Percentiles rank a stretch among this genome's conserved stretches.
Evolutionary conservation across 2,329 filamentous ascomycete species (phyloP).

Genomic region (Aureobasidium sp.): DNA sequence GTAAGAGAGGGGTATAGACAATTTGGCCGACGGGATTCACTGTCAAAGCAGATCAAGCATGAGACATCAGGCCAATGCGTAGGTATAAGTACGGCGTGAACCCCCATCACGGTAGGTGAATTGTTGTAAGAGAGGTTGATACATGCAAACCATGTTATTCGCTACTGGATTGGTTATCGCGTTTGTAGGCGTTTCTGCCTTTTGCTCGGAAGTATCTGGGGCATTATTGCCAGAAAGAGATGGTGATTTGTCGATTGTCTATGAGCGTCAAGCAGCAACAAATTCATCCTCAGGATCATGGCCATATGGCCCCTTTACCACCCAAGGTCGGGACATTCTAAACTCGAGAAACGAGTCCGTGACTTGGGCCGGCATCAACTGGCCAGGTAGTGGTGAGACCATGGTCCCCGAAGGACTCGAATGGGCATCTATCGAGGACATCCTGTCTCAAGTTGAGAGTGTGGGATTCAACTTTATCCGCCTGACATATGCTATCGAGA

Average conservation of each 20-base stretch:
- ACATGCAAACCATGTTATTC: slow-evolving; percentile 1
- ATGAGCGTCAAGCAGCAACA: neutral
- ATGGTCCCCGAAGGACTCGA: slow-evolving; percentile 61
- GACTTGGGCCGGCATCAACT: slow-evolving; percentile 51
- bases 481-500: slow-evolving; percentile 56
- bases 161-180: neutral
- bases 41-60: neutral
- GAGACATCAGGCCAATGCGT: neutral
- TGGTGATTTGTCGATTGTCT: neutral
- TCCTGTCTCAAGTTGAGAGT: slow-evolving; percentile 51
- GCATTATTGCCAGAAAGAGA: slow-evolving; percentile 6
- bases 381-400: slow-evolving; percentile 54
- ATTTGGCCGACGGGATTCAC: neutral
- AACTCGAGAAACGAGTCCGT: slow-evolving; percentile 31
- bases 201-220: neutral
- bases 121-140: neutral
- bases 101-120: neutral
- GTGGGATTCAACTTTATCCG: slow-evolving; percentile 58
- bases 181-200: neutral
- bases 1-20: slow-evolving; percentile 8
- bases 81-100: neutral
- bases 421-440: slow-evolving; percentile 50
- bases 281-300: neutral
- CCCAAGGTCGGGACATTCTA: slow-evolving; percentile 27
- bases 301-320: slow-evolving; percentile 22